Evolutionary conservation across 495 filamentous ascomycete species (phyloP).

Genomic region (Aspergillus nanangensis): DNA sequence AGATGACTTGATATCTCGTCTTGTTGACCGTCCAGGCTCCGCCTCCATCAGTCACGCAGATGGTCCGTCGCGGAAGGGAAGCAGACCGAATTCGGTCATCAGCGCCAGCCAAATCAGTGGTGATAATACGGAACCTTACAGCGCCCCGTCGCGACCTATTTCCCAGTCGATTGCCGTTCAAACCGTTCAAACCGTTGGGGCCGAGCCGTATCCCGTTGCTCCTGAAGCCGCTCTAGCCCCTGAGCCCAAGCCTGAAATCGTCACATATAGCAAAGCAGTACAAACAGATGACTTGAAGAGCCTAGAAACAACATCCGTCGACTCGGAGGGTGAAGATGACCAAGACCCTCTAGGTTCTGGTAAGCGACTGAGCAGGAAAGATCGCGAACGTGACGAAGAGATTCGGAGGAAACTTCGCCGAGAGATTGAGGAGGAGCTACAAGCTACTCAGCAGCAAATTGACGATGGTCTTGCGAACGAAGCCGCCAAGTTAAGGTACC

Average conservation of each 20-base stretch:
- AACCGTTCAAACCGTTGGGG: constrained; percentile 66
- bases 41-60: constrained; percentile 63
- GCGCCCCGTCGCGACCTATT: constrained; percentile 31
- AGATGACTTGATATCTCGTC: constrained; percentile 71
- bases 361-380: constrained; percentile 71
- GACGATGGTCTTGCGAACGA: constrained; percentile 47
- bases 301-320: constrained; percentile 35
- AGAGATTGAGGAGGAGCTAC: constrained; percentile 91
- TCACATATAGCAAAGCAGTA: constrained; percentile 93
- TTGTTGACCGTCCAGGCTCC: constrained; percentile 74
- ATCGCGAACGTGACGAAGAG: constrained; percentile 80
- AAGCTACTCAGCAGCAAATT: constrained; percentile 55
- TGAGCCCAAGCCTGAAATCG: constrained; percentile 69
- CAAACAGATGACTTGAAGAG: constrained; percentile 60
- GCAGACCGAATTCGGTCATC: constrained; percentile 78
- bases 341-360: constrained; percentile 38
- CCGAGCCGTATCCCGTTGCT: constrained; percentile 65
- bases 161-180: constrained; percentile 56
- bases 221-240: constrained; percentile 67
- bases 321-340: constrained; percentile 64
- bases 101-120: constrained; percentile 70
- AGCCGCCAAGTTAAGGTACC: constrained; percentile 56
- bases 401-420: constrained; percentile 75
- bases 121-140: constrained; percentile 54
- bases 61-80: constrained; percentile 63